Conservation (phyloP, 2,329 filamentous ascomycete genomes). For the Diaporthe eres region DNA sequence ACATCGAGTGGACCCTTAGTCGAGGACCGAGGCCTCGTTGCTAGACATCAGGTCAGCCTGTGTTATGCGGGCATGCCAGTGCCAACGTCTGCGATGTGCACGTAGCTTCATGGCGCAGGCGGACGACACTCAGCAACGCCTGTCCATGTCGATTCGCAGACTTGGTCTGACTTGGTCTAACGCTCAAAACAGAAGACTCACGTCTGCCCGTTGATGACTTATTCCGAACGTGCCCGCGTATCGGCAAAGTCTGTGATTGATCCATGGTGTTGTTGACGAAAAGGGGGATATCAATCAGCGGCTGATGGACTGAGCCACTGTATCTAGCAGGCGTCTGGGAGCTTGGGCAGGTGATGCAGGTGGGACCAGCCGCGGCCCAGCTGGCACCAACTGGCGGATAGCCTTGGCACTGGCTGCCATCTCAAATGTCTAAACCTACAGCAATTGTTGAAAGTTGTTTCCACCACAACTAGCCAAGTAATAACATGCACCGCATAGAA, state of each 20-base stretch:
- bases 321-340: constrained; percentile 6
- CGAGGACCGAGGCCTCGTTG: constrained; percentile 74
- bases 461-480: not conserved
- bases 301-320: not conserved
- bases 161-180: no score
- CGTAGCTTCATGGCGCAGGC: not conserved
- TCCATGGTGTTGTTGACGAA: constrained; percentile 42
- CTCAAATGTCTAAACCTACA: not conserved
- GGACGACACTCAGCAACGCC: not conserved
- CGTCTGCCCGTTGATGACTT: constrained; percentile 55
- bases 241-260: constrained; percentile 36
- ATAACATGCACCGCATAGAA: not conserved
- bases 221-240: constrained; percentile 52
- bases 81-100: not conserved
- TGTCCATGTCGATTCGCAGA: no score
- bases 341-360: not conserved
- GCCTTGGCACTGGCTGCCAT: no score
- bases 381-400: not conserved
- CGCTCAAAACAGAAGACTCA: constrained; percentile 44
- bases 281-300: not conserved
- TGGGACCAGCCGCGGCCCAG: not conserved
- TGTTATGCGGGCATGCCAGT: not conserved
- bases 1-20: constrained; percentile 85
- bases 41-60: constrained; percentile 51
- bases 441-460: not conserved